phyloP scores from a whole-genome alignment of 202 grass and related monocot genomes.

The Dendrocalamus latiflorus region DNA sequence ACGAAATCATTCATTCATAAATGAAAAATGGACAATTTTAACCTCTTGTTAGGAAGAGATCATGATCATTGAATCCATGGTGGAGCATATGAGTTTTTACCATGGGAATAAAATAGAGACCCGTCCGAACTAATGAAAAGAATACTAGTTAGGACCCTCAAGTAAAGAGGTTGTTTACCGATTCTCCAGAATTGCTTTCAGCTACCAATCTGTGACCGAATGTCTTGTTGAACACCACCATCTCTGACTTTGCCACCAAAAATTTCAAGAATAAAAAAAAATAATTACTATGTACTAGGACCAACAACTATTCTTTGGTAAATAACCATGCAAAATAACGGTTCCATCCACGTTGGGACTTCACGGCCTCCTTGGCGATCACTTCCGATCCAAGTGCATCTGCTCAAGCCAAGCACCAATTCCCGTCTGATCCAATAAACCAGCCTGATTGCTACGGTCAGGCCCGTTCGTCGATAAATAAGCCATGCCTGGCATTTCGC shows the following conservation, averaged over 20 bases:
- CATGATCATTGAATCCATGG: slow-evolving; percentile 18
- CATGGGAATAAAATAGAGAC: background rate
- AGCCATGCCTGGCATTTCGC: slow-evolving; percentile 11
- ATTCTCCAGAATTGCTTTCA: slow-evolving; percentile 42
- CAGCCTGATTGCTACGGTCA: slow-evolving; percentile 28
- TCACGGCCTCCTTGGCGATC: background rate
- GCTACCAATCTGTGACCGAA: slow-evolving; percentile 38
- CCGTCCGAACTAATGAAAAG: slow-evolving; percentile 49
- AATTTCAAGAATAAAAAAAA: slow-evolving; percentile 43
- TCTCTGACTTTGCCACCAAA: slow-evolving; percentile 39
- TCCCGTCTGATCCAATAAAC: slow-evolving; percentile 45
- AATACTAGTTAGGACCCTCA: slow-evolving; percentile 49
- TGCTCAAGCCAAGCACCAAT: slow-evolving; percentile 79
- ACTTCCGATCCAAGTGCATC: slow-evolving; percentile 63
- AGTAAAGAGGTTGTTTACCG: slow-evolving; percentile 37
- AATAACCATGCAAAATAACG: slow-evolving; percentile 38
- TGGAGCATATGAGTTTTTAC: slow-evolving; percentile 21
- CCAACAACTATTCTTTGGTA: slow-evolving; percentile 48
- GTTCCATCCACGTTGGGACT: slow-evolving; percentile 6
- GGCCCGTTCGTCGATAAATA: slow-evolving; percentile 18
- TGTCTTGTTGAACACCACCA: slow-evolving; percentile 29
- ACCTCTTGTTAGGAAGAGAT: slow-evolving; percentile 27
- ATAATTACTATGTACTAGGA: slow-evolving; percentile 59
- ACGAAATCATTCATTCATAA: slow-evolving; percentile 33
- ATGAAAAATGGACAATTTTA: slow-evolving; percentile 30